These are phyloP conservation scores for Paspalum vaginatum DNA, from an alignment of 176 grass and related monocot genomes.

Conservation along the genomic window DNA sequence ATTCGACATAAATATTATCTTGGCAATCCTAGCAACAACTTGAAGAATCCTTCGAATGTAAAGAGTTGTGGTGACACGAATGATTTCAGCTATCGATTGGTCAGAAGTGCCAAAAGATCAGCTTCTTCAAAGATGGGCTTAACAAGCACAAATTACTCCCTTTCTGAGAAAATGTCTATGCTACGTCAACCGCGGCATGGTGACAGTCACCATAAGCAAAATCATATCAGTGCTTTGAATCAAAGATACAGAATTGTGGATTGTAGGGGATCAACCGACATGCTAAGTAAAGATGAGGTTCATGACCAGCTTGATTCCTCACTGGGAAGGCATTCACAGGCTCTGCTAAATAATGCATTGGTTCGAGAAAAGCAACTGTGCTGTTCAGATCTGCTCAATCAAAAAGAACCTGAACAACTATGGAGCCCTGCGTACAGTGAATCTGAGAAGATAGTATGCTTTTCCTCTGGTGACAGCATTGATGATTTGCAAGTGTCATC, in stretches of 20 bases:
- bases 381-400: slow-evolving; percentile 7
- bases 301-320: slow-evolving; percentile 30
- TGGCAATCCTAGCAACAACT: not conserved
- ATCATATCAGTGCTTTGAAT: slow-evolving; percentile 21
- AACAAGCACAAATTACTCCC: slow-evolving; percentile 8
- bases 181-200: not conserved
- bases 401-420: slow-evolving; percentile 20
- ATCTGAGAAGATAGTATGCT: slow-evolving; percentile 43
- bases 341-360: slow-evolving; percentile 51
- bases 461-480: slow-evolving; percentile 36
- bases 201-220: slow-evolving; percentile 6
- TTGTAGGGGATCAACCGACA: not conserved
- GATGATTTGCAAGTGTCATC: slow-evolving; percentile 36
- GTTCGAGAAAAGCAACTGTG: slow-evolving; percentile 29
- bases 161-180: slow-evolving; percentile 45
- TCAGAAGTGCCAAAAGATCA: slow-evolving; percentile 31
- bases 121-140: slow-evolving; percentile 20
- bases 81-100: slow-evolving; percentile 38
- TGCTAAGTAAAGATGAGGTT: slow-evolving; percentile 8
- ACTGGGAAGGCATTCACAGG: slow-evolving; percentile 7
- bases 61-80: not conserved
- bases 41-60: slow-evolving; percentile 9
- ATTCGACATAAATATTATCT: not conserved
- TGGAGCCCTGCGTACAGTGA: slow-evolving; percentile 47
- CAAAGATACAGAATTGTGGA: slow-evolving; percentile 11